Evolutionary conservation across 2,329 filamentous ascomycete genomes (phyloP).

Genomic region (Colletotrichum falcatum): DNA sequence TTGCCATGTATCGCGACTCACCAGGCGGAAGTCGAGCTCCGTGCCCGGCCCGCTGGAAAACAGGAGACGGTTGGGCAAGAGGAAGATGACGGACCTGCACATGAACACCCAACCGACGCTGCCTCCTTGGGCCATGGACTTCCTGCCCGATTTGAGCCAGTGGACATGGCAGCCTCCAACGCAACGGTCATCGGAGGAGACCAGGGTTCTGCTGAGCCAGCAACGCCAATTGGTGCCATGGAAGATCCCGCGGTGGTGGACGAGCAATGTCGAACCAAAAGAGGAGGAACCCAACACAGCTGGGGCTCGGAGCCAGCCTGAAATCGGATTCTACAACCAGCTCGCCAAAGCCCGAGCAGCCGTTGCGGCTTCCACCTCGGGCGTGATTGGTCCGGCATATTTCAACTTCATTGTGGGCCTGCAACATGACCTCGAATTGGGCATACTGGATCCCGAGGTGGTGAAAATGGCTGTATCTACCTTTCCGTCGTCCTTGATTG

Average conservation of each 20-base stretch:
- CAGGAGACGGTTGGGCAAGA: conserved; percentile 64
- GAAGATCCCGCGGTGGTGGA: neutral
- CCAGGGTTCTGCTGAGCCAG: conserved; percentile 39
- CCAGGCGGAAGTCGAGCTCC: conserved; percentile 52
- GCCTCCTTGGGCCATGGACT: conserved; percentile 61
- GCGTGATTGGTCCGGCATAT: conserved; percentile 16
- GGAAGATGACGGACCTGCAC: conserved; percentile 64
- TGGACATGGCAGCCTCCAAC: conserved; percentile 67
- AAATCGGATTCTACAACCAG: conserved; percentile 2
- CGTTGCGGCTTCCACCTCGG: conserved; percentile 22
- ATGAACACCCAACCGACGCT: conserved; percentile 54
- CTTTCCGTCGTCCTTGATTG: conserved; percentile 29
- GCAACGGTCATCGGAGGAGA: conserved; percentile 45
- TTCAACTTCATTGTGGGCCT: conserved; percentile 25
- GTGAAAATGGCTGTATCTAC: conserved; percentile 27
- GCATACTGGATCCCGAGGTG: conserved; percentile 11
- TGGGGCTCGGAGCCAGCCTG: neutral
- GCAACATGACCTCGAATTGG: conserved; percentile 31
- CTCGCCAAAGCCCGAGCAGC: conserved; percentile 32
- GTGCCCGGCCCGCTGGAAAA: conserved; percentile 67
- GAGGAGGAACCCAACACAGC: neutral
- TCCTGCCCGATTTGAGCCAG: conserved; percentile 57
- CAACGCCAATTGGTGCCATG: neutral
- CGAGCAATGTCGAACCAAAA: neutral
- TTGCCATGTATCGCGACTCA: conserved; percentile 47